These are phyloP conservation scores for Fusarium austroafricanum DNA, from an alignment of 2,329 filamentous ascomycete species.

Conservation along the genomic window DNA sequence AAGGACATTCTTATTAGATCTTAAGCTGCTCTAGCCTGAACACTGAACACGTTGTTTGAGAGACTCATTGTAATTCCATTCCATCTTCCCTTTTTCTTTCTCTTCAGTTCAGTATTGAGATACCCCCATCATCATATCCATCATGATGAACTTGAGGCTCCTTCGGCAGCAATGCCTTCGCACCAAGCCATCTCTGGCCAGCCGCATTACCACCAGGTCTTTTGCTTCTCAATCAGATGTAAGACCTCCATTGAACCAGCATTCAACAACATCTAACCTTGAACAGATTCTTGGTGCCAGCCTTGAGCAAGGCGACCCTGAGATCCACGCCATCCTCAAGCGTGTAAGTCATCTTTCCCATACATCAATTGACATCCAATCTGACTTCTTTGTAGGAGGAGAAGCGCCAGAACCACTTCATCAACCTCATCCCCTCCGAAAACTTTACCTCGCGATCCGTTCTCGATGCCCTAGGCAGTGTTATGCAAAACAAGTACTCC, in stretches of 20 bases:
- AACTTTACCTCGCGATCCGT: constrained; percentile 93
- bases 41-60: background rate
- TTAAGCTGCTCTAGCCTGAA: constrained; percentile 24
- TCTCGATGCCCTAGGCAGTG: constrained; percentile 86
- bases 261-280: constrained; percentile 10
- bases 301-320: constrained; percentile 83
- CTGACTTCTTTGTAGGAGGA: constrained; percentile 74
- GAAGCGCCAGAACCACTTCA: constrained; percentile 93
- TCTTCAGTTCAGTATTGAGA: background rate
- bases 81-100: background rate
- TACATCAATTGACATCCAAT: background rate
- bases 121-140: constrained; percentile 14
- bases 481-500: constrained; percentile 98
- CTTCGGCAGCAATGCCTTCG: constrained; percentile 43
- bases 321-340: constrained; percentile 85
- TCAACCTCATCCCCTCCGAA: constrained; percentile 93
- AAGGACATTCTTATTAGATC: constrained; percentile 34
- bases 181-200: constrained; percentile 39
- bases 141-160: constrained; percentile 43
- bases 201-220: constrained; percentile 33
- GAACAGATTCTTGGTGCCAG: constrained; percentile 77
- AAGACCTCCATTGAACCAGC: background rate
- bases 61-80: background rate
- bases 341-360: constrained; percentile 66
- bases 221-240: constrained; percentile 44